Evolutionary conservation across 176 grass and related monocot genomes (phyloP).

Genomic region (Saccharum spontaneum): DNA sequence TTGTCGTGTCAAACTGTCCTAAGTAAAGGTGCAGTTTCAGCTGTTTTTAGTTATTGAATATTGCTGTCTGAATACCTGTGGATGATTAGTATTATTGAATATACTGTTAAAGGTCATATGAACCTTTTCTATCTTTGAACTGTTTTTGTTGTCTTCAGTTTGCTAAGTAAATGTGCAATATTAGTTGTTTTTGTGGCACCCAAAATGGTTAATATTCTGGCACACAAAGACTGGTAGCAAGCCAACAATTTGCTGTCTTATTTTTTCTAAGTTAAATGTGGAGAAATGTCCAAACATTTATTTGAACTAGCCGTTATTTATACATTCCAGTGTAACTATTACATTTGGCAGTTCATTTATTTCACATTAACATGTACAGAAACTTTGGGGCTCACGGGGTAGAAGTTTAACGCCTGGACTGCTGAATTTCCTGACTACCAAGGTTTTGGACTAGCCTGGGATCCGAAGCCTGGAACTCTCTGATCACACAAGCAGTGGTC

Average conservation of each 20-base stretch:
- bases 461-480: neutral
- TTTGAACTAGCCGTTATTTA: neutral
- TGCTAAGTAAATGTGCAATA: neutral
- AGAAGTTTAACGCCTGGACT: neutral
- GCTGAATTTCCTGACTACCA: neutral
- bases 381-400: neutral
- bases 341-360: neutral
- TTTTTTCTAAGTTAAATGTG: neutral
- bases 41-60: neutral
- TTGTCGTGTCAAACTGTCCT: neutral
- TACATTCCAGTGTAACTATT: neutral
- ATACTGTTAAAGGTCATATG: neutral
- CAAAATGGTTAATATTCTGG: neutral
- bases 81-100: neutral
- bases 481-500: neutral
- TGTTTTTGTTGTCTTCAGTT: neutral
- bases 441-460: neutral
- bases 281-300: neutral
- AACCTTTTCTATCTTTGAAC: neutral
- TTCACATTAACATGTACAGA: constrained; percentile 10
- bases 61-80: neutral
- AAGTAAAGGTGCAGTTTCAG: neutral
- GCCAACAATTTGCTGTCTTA: neutral
- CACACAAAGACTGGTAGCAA: neutral
- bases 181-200: neutral